Base-by-base conservation (phyloP, 768 basidiomycete genomes). In the Russula vinacea region DNA sequence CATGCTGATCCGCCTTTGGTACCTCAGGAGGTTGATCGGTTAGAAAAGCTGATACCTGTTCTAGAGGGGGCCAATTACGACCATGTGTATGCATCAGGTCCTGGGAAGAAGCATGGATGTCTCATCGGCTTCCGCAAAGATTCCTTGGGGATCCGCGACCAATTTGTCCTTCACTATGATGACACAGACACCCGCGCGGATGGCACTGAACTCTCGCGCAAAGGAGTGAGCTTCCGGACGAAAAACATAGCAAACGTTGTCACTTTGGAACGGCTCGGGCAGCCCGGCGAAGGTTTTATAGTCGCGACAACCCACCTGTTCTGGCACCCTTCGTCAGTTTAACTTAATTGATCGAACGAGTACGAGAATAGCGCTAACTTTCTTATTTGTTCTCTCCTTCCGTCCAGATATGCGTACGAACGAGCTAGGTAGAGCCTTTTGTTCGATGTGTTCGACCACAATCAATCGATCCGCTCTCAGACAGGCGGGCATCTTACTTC, bases 281-380 rank as follows among this genome's bases (percentile, higher is more conserved):
- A 78, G 17, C 69, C 76, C 32, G 63, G 71, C 8, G 75, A 78
- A 44, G 92, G 94, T 5, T 74, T 92, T 39, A 76, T 96, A 45
- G 76, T 95, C 16, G 92, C 85, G 3, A 97, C 95, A 1, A 94
- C 94, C 0, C 95, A 98, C 77, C 78, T 96, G 26, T 98, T 97
- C 74, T 98, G 95, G 95, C 94, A 96, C 75, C 94, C 94, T 6
- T 83, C 81, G 86, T 93, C 75, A 62, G 83, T 77, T 13, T 55
- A 4, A 67, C 49, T 40, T n/a, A 24, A 47, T 42, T 44, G 42
- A n/a, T 39, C n/a, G 19, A 35, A n/a, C n/a, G 29, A 26, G 35
- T 26, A 19, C 5, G 29, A 26, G 3, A 47, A 32, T 47, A 47
- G 10, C n/a, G n/a, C 63, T 64, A 26, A 64, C 40, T 44, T 45